These are phyloP conservation scores for Fraxinus nigra DNA, from an alignment of 305 asterid species.

Conservation along the genomic window DNA sequence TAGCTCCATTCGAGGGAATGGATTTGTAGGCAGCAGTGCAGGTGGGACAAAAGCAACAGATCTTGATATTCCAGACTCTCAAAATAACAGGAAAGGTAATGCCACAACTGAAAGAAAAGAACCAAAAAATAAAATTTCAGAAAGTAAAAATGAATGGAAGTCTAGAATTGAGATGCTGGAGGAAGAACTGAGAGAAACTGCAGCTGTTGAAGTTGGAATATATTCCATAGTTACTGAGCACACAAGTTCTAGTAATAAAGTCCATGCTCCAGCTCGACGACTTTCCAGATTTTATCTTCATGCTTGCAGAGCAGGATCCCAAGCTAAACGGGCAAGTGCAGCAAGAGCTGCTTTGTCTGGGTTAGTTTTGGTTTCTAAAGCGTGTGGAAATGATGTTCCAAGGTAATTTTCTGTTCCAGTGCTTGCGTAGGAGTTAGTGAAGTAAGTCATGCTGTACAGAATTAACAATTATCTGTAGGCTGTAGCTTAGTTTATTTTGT, in stretches of 20 bases:
- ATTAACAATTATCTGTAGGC: not conserved
- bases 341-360: slow-evolving; percentile 86
- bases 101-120: slow-evolving; percentile 30
- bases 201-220: slow-evolving; percentile 75
- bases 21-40: slow-evolving; percentile 21
- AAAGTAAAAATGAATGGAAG: slow-evolving; percentile 48
- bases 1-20: slow-evolving; percentile 38
- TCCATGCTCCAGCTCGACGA: slow-evolving; percentile 90
- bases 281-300: slow-evolving; percentile 72
- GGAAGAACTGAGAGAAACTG: slow-evolving; percentile 83
- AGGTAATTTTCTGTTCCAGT: slow-evolving; percentile 42
- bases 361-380: slow-evolving; percentile 77
- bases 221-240: slow-evolving; percentile 85
- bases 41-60: slow-evolving; percentile 43
- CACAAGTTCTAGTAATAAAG: slow-evolving; percentile 68
- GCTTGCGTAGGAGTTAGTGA: not conserved
- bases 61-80: slow-evolving; percentile 29
- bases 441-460: not conserved
- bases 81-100: slow-evolving; percentile 29
- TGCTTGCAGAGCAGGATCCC: slow-evolving; percentile 54
- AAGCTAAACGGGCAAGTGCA: slow-evolving; percentile 70
- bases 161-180: slow-evolving; percentile 62
- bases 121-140: slow-evolving; percentile 29
- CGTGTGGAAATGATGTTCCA: slow-evolving; percentile 95
- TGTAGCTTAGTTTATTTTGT: not conserved